Base-by-base conservation (phyloP, 768 basidiomycete species). In the Podaxis sp. region DNA sequence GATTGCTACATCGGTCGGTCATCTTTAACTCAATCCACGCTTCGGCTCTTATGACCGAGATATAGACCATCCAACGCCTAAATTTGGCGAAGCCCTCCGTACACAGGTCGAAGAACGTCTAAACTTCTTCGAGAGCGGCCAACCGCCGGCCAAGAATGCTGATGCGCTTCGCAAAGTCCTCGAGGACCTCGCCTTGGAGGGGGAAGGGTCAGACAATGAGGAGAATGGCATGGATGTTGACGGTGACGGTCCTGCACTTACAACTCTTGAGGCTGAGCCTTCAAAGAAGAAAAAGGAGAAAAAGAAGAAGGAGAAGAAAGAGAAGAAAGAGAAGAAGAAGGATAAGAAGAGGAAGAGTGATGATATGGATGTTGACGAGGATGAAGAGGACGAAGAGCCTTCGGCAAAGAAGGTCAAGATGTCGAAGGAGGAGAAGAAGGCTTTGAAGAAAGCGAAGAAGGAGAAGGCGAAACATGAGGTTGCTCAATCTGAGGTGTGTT, bases 91-190 rank as follows among this genome's bases (percentile, higher is more conserved):
- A 70, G 97, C 95, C 2, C 84, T 99, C 9, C 85, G 91, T 4
- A 81, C 83, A 4, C 97, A 99, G 75, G 97, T 99, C 13, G 96
- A 98, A 72, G 96, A 98, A 73, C 88, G 97, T 11, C 81, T 99
- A 2, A 79, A 81, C 61, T 98, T 98, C 79, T 99, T 97, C 77
- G 95, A 96, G 73, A 90, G 86, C 0, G 96, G 96, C 5, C 83
- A 82, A 6, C 85, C 94, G 7, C 95, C 95, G 21, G 84, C 85
- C 27, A 98, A 95, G 78, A 97, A 92, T 59, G 82, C 91, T 25
- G 95, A 96, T 63, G 91, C 89, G n/a, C 94, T 97, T 63, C 86
- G 88, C 63, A 92, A 90, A 72, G 95, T 95, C 16, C 68, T 95
- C 62, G 85, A 90, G n/a, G 82, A 82, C 57, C 84, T 96, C 44